phyloP scores from a whole-genome alignment of 176 grass and related monocot species.

The Ensete glaucum region DNA sequence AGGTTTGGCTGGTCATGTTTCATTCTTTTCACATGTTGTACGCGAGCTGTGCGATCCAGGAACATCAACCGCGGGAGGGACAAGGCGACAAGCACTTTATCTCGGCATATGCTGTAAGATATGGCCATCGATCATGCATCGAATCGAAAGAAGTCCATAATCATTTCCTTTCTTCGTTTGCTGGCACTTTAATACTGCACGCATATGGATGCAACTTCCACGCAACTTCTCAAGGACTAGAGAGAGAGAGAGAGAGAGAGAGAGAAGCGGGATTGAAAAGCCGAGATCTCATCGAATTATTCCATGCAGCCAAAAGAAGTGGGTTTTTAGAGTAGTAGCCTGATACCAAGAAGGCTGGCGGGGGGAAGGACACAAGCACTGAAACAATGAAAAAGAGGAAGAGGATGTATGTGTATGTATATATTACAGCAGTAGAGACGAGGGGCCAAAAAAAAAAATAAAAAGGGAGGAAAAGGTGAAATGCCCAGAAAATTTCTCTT shows the following conservation, averaged over 20 bases:
- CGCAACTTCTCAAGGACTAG: constrained; percentile 3
- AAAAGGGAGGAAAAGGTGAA: constrained; percentile 7
- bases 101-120: constrained; percentile 40
- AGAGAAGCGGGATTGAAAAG: not conserved
- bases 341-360: not conserved
- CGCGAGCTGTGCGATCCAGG: not conserved
- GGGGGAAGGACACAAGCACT: constrained; percentile 16
- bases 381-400: constrained; percentile 9
- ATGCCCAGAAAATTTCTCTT: not conserved
- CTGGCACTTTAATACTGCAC: not conserved
- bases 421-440: not conserved
- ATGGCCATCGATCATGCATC: constrained; percentile 20
- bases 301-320: no score
- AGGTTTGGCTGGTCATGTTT: no score
- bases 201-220: constrained; percentile 21
- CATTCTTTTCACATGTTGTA: no score
- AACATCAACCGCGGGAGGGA: constrained; percentile 10
- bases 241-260: not conserved
- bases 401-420: not conserved
- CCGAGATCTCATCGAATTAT: no score
- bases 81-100: constrained; percentile 42
- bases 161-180: no score
- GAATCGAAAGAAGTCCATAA: no score
- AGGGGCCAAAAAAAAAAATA: not conserved
- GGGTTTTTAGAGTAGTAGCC: not conserved